Percentiles rank a stretch among this genome's conserved stretches.
Conservation (phyloP, 768 basidiomycete genomes). For the Leucosporidium scottii region DNA sequence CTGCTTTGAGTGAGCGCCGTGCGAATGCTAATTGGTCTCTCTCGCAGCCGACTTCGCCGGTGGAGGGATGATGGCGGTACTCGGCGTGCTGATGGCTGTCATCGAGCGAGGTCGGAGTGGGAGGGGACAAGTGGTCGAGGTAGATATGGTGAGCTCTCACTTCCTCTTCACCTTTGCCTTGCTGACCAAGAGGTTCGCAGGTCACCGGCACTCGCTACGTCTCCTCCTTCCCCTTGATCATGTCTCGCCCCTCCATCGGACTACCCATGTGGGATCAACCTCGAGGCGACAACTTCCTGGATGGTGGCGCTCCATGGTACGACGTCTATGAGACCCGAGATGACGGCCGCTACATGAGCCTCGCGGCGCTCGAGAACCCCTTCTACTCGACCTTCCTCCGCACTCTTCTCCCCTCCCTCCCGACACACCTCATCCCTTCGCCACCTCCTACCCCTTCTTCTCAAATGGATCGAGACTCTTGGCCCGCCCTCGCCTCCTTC, state of each 20-base stretch:
- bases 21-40: neutral
- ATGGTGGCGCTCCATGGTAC: constrained; percentile 71
- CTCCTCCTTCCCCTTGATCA: constrained; percentile 62
- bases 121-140: constrained; percentile 64
- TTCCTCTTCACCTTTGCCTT: neutral
- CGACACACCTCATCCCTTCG: neutral
- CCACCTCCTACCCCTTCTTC: constrained; percentile 1
- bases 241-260: constrained; percentile 38
- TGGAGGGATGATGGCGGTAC: constrained; percentile 63
- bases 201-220: constrained; percentile 72
- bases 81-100: constrained; percentile 68
- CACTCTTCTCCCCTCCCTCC: neutral
- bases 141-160: constrained; percentile 58
- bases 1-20: neutral
- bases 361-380: constrained; percentile 41
- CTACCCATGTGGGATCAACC: constrained; percentile 44
- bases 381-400: constrained; percentile 33
- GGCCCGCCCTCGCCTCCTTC: constrained; percentile 43
- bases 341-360: constrained; percentile 66
- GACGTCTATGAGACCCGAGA: constrained; percentile 63
- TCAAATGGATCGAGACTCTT: constrained; percentile 28
- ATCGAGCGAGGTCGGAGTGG: constrained; percentile 60
- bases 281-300: constrained; percentile 55
- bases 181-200: constrained; percentile 42
- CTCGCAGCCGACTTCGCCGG: constrained; percentile 68